These are phyloP conservation scores for Talaromyces rugulosus DNA, from an alignment of 2,329 filamentous ascomycete species.

Conservation along the genomic window DNA sequence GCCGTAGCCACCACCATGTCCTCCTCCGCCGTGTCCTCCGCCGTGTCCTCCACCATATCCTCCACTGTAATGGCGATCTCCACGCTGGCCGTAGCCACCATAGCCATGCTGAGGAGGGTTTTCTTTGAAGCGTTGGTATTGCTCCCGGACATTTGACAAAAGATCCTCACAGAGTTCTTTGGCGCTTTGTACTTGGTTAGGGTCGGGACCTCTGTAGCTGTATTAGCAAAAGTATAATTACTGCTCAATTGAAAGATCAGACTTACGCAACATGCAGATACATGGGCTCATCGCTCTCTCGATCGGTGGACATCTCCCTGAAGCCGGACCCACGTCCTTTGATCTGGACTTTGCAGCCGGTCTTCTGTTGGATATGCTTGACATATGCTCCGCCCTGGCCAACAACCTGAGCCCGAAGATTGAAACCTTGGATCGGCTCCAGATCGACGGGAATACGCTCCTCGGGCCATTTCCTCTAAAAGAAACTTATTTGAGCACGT, in stretches of 20 bases:
- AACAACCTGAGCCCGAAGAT: constrained; percentile 91
- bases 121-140: constrained; percentile 88
- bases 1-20: constrained; percentile 1
- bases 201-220: constrained; percentile 69
- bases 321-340: constrained; percentile 95
- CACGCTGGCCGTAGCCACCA: constrained; percentile 54
- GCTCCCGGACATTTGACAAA: constrained; percentile 76
- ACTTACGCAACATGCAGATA: constrained; percentile 89
- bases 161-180: constrained; percentile 88
- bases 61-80: constrained; percentile 37
- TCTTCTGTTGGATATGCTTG: constrained; percentile 96
- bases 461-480: constrained; percentile 95
- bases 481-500: background rate
- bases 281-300: constrained; percentile 93
- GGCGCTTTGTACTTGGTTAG: constrained; percentile 77
- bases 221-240: constrained; percentile 27
- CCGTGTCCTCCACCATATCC: constrained; percentile 23
- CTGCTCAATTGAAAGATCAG: background rate
- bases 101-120: constrained; percentile 65
- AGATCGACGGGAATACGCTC: constrained; percentile 88
- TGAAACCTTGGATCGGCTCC: constrained; percentile 90
- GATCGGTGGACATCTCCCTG: constrained; percentile 80
- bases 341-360: constrained; percentile 93
- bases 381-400: constrained; percentile 92
- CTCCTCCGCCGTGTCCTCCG: background rate